Evolutionary conservation across 2,329 filamentous ascomycete genomes (phyloP), one percentile per base, ranked within the genome.

Genomic region (Cladosporium sp.): DNA sequence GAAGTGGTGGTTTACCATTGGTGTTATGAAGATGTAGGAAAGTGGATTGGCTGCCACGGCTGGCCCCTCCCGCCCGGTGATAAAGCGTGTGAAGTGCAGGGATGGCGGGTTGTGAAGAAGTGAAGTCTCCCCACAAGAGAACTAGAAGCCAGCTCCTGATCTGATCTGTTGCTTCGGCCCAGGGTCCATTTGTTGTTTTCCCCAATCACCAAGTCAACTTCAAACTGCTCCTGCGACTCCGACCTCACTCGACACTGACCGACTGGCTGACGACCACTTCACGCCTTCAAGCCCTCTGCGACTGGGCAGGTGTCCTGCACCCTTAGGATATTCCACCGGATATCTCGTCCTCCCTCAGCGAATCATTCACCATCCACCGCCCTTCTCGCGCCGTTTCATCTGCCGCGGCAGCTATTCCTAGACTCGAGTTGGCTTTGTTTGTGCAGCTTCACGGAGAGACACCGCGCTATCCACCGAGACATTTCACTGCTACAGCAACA

Each of bases 361-460:
- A 18, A 2, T 19, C 27, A 29, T 30, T 18, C 43, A 17, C 43
- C 30, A 17, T 36, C 34, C 34, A 38, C 20, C 22, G 43, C 27
- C 41, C 45, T 48, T 41, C 45, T 40, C 45, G 17, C 27, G 17
- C 27, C 22, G 22, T 27, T 27, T 27, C 32, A 36, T n/a, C 15
- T 36, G 8, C 19, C 45, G 37, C 27, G 24, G 32, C 45, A 20
- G 20, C 29, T 41, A 48, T 34, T 27, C 32, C 27, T 22, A 32
- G 48, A 32, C 27, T 32, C 19, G 34, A 18, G 39, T 30, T n/a
- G 32, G 32, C 40, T 32, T 43, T 44, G 36, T 44, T 50, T 44
- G 40, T 43, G 48, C 42, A 50, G 32, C 40, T 50, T 43, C 40
- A 44, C 48, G 48, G 48, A 50, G 34, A 44, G 34, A 44, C 36